Percentiles rank a stretch among this genome's conserved stretches.
Conservation (phyloP, 2,329 filamentous ascomycete species). For the Purpureocillium takamizusanense region DNA sequence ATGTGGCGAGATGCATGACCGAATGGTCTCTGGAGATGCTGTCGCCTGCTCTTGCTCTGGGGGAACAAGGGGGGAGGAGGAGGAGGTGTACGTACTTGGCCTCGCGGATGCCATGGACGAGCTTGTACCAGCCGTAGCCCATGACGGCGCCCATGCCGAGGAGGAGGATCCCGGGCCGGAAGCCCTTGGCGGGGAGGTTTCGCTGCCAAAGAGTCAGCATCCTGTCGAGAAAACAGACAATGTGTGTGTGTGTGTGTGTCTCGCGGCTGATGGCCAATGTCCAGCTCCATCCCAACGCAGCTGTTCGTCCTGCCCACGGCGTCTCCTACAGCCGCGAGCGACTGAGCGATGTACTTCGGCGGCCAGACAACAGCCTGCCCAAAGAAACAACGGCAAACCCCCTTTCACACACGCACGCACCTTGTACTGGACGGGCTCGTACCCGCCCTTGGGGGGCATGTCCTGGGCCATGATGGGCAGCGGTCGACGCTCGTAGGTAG, state of each 20-base stretch:
- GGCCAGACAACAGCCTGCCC: neutral
- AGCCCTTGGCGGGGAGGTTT: conserved; percentile 85
- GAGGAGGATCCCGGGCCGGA: conserved; percentile 74
- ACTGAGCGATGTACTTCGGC: neutral
- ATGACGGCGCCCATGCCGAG: conserved; percentile 69
- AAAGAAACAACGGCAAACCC: neutral
- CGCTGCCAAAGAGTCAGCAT: conserved; percentile 42
- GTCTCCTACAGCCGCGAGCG: too few species aligned
- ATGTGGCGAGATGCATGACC: too few species aligned
- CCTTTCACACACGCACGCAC: conserved; percentile 34
- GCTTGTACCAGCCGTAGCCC: conserved; percentile 84
- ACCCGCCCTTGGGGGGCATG: conserved; percentile 92
- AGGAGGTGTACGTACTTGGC: conserved; percentile 62
- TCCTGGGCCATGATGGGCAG: conserved; percentile 79
- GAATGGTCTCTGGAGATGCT: too few species aligned
- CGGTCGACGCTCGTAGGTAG: neutral
- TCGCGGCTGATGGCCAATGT: neutral
- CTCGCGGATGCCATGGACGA: conserved; percentile 76
- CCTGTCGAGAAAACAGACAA: too few species aligned
- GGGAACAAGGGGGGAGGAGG: neutral
- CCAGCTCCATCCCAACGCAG: too few species aligned
- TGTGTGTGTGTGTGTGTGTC: too few species aligned
- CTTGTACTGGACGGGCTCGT: conserved; percentile 95
- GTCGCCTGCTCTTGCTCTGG: too few species aligned
- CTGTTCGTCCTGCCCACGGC: too few species aligned